Conservation (phyloP, 768 basidiomycete species). For the Suillus brevipes region DNA sequence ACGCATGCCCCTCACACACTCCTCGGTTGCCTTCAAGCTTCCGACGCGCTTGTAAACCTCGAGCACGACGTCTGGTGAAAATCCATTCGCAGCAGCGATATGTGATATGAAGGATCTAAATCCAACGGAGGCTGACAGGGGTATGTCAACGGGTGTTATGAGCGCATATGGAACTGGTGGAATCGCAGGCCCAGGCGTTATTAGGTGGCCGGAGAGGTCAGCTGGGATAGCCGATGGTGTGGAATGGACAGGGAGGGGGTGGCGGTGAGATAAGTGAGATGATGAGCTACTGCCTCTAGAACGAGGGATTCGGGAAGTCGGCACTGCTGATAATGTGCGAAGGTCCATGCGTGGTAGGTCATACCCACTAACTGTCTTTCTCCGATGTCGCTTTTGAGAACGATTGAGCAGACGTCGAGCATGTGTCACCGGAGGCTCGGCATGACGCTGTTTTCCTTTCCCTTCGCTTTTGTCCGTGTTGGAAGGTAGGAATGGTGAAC, state of each 20-base stretch:
- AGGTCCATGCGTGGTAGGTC: constrained; percentile 25
- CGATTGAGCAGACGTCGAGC: neutral
- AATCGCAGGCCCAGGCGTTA: neutral
- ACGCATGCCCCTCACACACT: constrained; percentile 39
- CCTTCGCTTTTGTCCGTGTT: neutral
- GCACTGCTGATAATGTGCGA: constrained; percentile 17
- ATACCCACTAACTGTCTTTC: constrained; percentile 15
- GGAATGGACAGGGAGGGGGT: constrained; percentile 19
- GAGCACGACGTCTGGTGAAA: constrained; percentile 41
- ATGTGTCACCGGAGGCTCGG: neutral
- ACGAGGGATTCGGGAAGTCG: neutral
- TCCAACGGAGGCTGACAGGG: constrained; percentile 25
- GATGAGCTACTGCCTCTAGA: neutral
- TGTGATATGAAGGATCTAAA: constrained; percentile 33
- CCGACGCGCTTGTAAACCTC: constrained; percentile 35
- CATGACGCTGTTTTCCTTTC: neutral
- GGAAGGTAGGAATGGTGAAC: neutral
- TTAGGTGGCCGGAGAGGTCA: constrained; percentile 7
- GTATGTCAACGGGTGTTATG: constrained; percentile 14
- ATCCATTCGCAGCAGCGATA: constrained; percentile 49
- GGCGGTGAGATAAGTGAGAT: constrained; percentile 13
- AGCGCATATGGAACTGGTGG: constrained; percentile 3
- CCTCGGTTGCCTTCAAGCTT: constrained; percentile 40
- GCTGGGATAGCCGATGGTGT: constrained; percentile 9
- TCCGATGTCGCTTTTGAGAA: constrained; percentile 1